Evolutionary conservation across 2,329 filamentous ascomycete species (phyloP).

Genomic region (Lecanicillium sp.): DNA sequence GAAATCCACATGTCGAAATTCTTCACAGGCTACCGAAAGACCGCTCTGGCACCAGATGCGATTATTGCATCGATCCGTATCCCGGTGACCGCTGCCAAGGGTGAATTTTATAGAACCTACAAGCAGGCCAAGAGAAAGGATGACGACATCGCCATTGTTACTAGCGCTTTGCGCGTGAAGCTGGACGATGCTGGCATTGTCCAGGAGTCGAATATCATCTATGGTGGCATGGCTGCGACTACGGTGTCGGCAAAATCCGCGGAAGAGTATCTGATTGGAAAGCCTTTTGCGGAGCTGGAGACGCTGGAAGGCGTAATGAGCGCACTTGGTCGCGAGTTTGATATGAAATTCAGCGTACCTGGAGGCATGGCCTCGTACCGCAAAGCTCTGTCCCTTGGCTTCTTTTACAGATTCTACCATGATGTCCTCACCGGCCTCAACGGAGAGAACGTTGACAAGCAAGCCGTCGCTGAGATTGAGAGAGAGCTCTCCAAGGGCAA

Average conservation of each 20-base stretch:
- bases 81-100: constrained; percentile 65
- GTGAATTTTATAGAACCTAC: constrained; percentile 83
- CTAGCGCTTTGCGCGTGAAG: constrained; percentile 71
- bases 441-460: constrained; percentile 51
- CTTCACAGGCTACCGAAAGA: constrained; percentile 86
- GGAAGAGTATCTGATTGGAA: constrained; percentile 67
- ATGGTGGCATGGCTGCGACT: constrained; percentile 90
- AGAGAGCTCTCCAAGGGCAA: constrained; percentile 72
- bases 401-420: constrained; percentile 97
- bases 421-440: constrained; percentile 66
- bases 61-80: constrained; percentile 86
- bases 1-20: constrained; percentile 91
- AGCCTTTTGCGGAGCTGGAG: constrained; percentile 69
- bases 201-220: constrained; percentile 71
- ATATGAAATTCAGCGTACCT: constrained; percentile 82
- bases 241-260: constrained; percentile 83
- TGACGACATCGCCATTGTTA: constrained; percentile 97
- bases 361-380: constrained; percentile 97
- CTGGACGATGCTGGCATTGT: constrained; percentile 66
- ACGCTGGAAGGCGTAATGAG: constrained; percentile 88
- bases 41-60: constrained; percentile 72
- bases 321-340: constrained; percentile 82
- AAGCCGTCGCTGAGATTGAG: constrained; percentile 80
- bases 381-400: constrained; percentile 81
- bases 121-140: constrained; percentile 97